Conservation (phyloP, 805 yeast genomes). For the Candida manassasensis region DNA sequence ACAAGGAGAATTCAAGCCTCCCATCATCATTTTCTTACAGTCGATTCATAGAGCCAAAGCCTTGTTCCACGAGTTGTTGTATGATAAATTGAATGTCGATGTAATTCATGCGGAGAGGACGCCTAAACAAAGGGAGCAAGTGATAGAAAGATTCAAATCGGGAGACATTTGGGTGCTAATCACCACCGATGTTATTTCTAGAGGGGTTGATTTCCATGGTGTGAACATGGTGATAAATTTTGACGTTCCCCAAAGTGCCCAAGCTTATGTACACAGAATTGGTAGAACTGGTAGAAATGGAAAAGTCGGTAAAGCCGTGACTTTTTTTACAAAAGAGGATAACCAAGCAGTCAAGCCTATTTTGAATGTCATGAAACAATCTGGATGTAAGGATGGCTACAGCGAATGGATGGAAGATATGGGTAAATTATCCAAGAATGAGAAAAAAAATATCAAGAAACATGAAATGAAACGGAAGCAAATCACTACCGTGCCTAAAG, state of each 20-base stretch:
- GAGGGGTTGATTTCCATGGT: constrained; percentile 97
- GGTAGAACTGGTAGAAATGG: constrained; percentile 99
- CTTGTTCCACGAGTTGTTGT: constrained; percentile 83
- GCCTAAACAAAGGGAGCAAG: constrained; percentile 77
- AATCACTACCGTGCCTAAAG: constrained; percentile 80
- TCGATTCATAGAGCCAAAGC: constrained; percentile 93
- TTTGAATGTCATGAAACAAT: constrained; percentile 91
- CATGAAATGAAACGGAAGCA: constrained; percentile 60
- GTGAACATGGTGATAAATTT: constrained; percentile 91
- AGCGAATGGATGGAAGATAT: constrained; percentile 79
- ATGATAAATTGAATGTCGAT: constrained; percentile 89
- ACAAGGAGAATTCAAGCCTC: constrained; percentile 84
- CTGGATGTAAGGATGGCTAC: constrained; percentile 62
- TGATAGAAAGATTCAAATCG: constrained; percentile 74
- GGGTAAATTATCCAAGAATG: constrained; percentile 58
- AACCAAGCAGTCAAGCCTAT: constrained; percentile 70
- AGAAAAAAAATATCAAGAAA: constrained; percentile 56
- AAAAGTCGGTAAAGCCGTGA: constrained; percentile 77
- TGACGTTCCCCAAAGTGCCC: constrained; percentile 92
- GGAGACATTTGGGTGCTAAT: constrained; percentile 96
- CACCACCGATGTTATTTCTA: constrained; percentile 91
- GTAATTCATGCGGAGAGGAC: constrained; percentile 95
- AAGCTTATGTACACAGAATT: constrained; percentile 93
- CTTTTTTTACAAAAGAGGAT: constrained; percentile 92
- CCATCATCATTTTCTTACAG: constrained; percentile 87